Evolutionary conservation across 768 basidiomycete species (phyloP).

Genomic region (Hygrocybe punicea): DNA sequence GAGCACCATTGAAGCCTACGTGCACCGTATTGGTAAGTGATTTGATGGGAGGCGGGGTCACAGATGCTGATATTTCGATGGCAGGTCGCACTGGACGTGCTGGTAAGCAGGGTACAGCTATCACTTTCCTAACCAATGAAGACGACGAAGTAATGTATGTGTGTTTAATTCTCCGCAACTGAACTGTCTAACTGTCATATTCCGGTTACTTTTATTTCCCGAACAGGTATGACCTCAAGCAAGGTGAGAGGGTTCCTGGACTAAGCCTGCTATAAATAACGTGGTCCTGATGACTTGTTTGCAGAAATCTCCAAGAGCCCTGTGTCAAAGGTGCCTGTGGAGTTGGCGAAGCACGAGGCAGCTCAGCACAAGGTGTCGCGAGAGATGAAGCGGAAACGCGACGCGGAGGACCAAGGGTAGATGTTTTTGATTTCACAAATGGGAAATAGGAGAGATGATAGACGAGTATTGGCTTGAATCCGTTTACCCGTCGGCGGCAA

Average conservation of each 20-base stretch:
- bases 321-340: constrained; percentile 81
- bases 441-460: too few relatives aligned
- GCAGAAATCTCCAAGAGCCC: constrained; percentile 92
- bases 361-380: constrained; percentile 87
- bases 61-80: constrained; percentile 8
- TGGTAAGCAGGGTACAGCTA: constrained; percentile 88
- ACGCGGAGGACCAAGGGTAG: constrained; percentile 70
- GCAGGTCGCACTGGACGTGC: constrained; percentile 97
- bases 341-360: constrained; percentile 87
- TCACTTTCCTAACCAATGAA: constrained; percentile 94
- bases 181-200: constrained; percentile 1
- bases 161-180: constrained; percentile 10
- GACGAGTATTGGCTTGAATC: background rate
- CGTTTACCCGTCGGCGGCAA: background rate
- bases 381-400: constrained; percentile 94
- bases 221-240: constrained; percentile 89
- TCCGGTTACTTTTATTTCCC: constrained; percentile 11
- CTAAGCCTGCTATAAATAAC: constrained; percentile 6
- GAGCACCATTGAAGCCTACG: constrained; percentile 92
- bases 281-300: constrained; percentile 5
- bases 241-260: constrained; percentile 47
- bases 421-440: too few relatives aligned
- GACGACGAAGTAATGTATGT: constrained; percentile 96
- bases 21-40: constrained; percentile 89
- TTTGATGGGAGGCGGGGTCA: constrained; percentile 6